These are phyloP conservation scores for Mycena chlorophos DNA, from an alignment of 768 basidiomycete species.

Conservation along the genomic window DNA sequence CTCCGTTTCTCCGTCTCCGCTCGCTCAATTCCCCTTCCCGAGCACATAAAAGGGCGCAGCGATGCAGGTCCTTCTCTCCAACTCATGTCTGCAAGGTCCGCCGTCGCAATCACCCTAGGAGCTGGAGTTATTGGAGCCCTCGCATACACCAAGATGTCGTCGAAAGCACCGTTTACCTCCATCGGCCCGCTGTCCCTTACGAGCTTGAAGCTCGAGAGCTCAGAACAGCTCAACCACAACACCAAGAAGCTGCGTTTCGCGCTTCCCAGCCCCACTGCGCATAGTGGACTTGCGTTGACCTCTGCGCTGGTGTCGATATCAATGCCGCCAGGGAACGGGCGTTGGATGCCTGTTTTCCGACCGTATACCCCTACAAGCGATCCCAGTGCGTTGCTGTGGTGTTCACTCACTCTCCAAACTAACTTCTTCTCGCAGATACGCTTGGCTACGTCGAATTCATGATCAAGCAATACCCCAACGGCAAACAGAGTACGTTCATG, in stretches of 20 bases:
- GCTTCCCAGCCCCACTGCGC: not conserved
- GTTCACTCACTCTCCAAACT: not conserved
- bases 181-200: not conserved
- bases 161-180: not conserved
- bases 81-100: not conserved
- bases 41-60: not conserved
- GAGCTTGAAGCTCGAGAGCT: not conserved
- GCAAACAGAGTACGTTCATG: not conserved
- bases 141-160: not conserved
- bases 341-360: not conserved
- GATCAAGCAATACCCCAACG: not conserved
- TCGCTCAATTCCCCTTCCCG: no score
- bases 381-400: not conserved
- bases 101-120: not conserved
- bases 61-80: slow-evolving; percentile 29
- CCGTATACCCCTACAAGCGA: not conserved
- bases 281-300: not conserved
- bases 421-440: not conserved
- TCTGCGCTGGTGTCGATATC: not conserved
- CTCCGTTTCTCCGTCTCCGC: no score
- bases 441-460: not conserved
- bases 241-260: not conserved
- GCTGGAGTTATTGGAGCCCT: not conserved
- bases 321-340: not conserved
- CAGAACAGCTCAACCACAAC: not conserved